These are phyloP conservation scores for Colletotrichum gloeosporioides DNA, from an alignment of 2,329 filamentous ascomycete species.

Conservation along the genomic window DNA sequence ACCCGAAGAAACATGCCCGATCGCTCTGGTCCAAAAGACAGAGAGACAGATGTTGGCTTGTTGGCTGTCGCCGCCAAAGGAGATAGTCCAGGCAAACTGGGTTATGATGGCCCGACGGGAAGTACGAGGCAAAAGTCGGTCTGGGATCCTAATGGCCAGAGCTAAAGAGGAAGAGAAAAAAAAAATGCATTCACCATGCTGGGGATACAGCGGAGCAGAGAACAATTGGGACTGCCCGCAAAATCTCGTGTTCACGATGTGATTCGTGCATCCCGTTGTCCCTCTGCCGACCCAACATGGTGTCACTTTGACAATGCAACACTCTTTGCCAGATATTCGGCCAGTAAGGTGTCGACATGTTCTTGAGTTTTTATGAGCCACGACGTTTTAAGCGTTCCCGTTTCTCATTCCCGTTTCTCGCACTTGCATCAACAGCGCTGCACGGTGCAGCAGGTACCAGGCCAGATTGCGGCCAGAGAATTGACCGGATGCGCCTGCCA, in stretches of 20 bases:
- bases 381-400: not conserved
- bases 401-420: not conserved
- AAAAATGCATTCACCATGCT: not conserved
- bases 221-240: not conserved
- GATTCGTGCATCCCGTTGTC: slow-evolving; percentile 19
- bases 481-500: not conserved
- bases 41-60: not conserved
- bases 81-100: not conserved
- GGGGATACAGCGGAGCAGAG: not conserved
- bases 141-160: not conserved
- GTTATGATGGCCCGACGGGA: not conserved
- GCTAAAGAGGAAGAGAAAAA: not conserved
- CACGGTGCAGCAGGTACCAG: slow-evolving; percentile 20
- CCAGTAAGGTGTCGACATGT: slow-evolving; percentile 10
- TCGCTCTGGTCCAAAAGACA: not conserved
- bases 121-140: slow-evolving; percentile 17
- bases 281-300: slow-evolving; percentile 7
- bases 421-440: slow-evolving; percentile 10
- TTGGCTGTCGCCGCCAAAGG: not conserved
- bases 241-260: slow-evolving; percentile 4
- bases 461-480: not conserved
- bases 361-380: not conserved
- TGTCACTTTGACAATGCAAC: slow-evolving; percentile 20
- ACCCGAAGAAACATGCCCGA: not conserved
- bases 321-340: not conserved